Percentiles rank a stretch among this genome's conserved stretches.
Evolutionary conservation across 768 basidiomycete species (phyloP).

Genomic region (Mycena haematopus): DNA sequence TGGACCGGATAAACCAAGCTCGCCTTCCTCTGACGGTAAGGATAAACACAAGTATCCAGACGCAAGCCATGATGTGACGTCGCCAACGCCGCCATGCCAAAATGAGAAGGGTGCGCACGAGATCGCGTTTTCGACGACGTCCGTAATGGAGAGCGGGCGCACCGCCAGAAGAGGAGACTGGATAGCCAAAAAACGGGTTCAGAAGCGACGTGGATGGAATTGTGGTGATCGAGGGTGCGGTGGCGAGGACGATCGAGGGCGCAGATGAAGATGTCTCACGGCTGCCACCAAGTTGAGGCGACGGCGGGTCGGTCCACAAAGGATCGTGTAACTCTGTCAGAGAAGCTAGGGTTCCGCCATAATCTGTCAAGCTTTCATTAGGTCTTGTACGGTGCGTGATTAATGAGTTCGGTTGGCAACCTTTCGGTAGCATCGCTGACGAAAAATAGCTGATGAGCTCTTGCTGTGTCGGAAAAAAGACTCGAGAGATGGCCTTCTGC

Average conservation of each 20-base stretch:
- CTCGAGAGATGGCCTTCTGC: conserved; percentile 59
- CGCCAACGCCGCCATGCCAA: conserved; percentile 77
- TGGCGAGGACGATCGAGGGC: conserved; percentile 14
- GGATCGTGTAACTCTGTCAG: conserved; percentile 59
- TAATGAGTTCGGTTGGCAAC: conserved; percentile 41
- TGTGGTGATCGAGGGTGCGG: conserved; percentile 26
- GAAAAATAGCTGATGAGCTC: conserved; percentile 65
- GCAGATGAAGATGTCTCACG: conserved; percentile 29
- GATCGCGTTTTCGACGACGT: conserved; percentile 72
- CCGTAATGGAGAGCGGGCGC: conserved; percentile 60
- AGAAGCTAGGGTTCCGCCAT: conserved; percentile 65
- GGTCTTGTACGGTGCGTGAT: conserved; percentile 10
- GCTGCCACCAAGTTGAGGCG: conserved; percentile 8
- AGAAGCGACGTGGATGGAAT: conserved; percentile 55
- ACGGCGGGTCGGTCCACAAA: conserved; percentile 37
- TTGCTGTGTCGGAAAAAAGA: conserved; percentile 67
- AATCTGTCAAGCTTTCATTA: conserved; percentile 54
- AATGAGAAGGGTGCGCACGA: conserved; percentile 62
- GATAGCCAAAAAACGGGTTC: conserved; percentile 83
- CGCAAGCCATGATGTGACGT: conserved; percentile 43
- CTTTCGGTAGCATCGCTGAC: conserved; percentile 60
- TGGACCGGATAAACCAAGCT: conserved; percentile 14
- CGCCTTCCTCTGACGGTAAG: conserved; percentile 34
- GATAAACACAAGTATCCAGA: conserved; percentile 40
- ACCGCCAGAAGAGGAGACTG: conserved; percentile 46